Base-by-base conservation (phyloP, 139 green algal species). In the Cymbomonas tetramitiformis region DNA sequence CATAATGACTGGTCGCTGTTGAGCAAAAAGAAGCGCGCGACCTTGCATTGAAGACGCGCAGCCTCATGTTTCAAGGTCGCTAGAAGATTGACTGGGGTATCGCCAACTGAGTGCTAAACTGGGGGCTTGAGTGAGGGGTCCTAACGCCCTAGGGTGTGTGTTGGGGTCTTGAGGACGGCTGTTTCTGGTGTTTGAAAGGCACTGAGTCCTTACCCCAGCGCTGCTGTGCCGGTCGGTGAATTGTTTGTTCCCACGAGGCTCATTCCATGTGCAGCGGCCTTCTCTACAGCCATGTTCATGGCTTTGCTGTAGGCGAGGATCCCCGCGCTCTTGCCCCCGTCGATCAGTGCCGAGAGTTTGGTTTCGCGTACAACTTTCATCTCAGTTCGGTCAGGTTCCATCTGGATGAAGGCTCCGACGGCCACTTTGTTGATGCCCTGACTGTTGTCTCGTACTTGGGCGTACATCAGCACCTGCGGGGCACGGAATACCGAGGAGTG, bases 391-490 rank as follows among this genome's bases (percentile, higher is more conserved):
- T 63, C 46, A 30, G 44, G 18, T 3, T 51, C 48, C n/a, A 47
- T 65, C 34, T 76, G 76, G 32, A 86, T 46, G n/a, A n/a, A n/a
- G 21, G 65, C 82, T 4, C 71, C 72, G 5, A 65, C 76, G 0
- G 77, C 80, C 36, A 90, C 80, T 41, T 90, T 90, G 23, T 87
- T 74, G n/a, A 90, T 77, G 44, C 77, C 78, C 41, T 90, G 79
- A 67, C 78, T 86, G 76, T 90, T 90, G 36, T 73, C 78, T 4
- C 82, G 68, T 38, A 90, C 62, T 64, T 90, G 82, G 0, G 82
- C 79, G 34, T 84, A 86, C 61, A 90, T 74, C 28, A 90, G 55
- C 0, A n/a, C n/a, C n/a, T n/a, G n/a, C n/a, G n/a, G n/a, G n/a
- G n/a, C n/a, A n/a, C n/a, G n/a, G n/a, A n/a, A n/a, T n/a, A n/a